phyloP scores from a whole-genome alignment of 1,139 yeast genomes.

The Blastobotrys illinoisensis region DNA sequence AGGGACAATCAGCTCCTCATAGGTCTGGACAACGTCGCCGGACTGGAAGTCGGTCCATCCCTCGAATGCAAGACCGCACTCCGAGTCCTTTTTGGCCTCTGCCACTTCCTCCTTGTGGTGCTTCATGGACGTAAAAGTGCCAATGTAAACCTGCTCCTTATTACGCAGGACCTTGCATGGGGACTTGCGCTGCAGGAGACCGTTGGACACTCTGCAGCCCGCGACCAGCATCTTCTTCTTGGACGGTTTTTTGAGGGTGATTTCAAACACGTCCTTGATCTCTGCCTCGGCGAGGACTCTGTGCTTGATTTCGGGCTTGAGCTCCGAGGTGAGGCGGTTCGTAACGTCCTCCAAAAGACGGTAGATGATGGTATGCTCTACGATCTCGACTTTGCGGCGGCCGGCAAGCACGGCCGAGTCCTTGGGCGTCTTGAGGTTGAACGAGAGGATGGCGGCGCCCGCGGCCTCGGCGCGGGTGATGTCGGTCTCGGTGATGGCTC shows the following conservation, averaged over 20 bases:
- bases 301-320: constrained; percentile 64
- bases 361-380: constrained; percentile 75
- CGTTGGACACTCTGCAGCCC: constrained; percentile 80
- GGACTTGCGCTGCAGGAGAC: constrained; percentile 56
- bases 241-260: constrained; percentile 43
- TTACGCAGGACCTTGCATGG: constrained; percentile 59
- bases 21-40: constrained; percentile 73
- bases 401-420: constrained; percentile 59
- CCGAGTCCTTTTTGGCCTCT: constrained; percentile 79
- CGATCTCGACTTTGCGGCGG: constrained; percentile 52
- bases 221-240: constrained; percentile 61
- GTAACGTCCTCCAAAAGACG: constrained; percentile 83
- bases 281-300: constrained; percentile 66
- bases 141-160: constrained; percentile 52
- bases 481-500: constrained; percentile 79
- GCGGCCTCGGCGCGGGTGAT: constrained; percentile 75
- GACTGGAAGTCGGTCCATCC: constrained; percentile 63
- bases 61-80: constrained; percentile 80
- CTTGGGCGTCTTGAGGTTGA: constrained; percentile 68
- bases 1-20: constrained; percentile 63
- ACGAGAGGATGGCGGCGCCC: constrained; percentile 67
- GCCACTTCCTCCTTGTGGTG: constrained; percentile 75
- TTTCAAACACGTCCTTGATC: constrained; percentile 65
- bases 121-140: constrained; percentile 68
- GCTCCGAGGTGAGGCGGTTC: constrained; percentile 50